phyloP scores from a whole-genome alignment of 2,329 filamentous ascomycete genomes.

The Fusarium xyrophilum region DNA sequence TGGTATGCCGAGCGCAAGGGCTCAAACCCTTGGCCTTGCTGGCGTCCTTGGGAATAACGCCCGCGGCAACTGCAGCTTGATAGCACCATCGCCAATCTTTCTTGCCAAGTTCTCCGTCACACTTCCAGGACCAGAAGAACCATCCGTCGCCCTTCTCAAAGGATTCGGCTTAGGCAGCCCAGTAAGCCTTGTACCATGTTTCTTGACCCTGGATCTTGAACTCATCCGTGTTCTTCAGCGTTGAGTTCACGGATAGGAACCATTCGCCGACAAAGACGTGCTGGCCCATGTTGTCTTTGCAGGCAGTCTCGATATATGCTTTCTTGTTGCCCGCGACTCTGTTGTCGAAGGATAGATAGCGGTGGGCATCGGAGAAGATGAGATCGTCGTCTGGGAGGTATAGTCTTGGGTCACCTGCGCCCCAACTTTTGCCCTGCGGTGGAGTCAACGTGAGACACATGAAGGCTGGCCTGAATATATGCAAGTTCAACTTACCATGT shows the following conservation, averaged over 20 bases:
- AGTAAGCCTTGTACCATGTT: constrained; percentile 63
- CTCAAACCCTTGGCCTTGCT: constrained; percentile 18
- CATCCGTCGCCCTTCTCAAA: constrained; percentile 64
- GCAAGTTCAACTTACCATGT: constrained; percentile 46
- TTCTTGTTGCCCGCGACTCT: constrained; percentile 52
- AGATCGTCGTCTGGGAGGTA: constrained; percentile 52
- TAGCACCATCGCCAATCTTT: constrained; percentile 59
- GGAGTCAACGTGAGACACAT: background rate
- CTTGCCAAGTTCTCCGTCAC: constrained; percentile 46
- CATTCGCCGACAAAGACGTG: constrained; percentile 65
- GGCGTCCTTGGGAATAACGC: constrained; percentile 40
- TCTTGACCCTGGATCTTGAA: constrained; percentile 52
- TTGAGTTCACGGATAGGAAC: constrained; percentile 59
- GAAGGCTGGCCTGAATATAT: fast-evolving
- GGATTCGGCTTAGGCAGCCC: constrained; percentile 60
- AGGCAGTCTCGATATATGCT: constrained; percentile 60
- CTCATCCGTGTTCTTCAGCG: constrained; percentile 53
- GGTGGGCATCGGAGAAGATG: constrained; percentile 64
- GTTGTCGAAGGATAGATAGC: constrained; percentile 63
- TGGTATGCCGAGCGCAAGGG: constrained; percentile 4
- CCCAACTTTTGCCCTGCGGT: constrained; percentile 51
- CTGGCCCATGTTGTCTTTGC: constrained; percentile 52
- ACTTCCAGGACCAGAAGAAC: constrained; percentile 69
- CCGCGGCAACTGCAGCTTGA: constrained; percentile 38
- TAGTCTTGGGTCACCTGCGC: constrained; percentile 59